phyloP scores from a whole-genome alignment of 495 filamentous ascomycete species.

The Penicillium daleae region DNA sequence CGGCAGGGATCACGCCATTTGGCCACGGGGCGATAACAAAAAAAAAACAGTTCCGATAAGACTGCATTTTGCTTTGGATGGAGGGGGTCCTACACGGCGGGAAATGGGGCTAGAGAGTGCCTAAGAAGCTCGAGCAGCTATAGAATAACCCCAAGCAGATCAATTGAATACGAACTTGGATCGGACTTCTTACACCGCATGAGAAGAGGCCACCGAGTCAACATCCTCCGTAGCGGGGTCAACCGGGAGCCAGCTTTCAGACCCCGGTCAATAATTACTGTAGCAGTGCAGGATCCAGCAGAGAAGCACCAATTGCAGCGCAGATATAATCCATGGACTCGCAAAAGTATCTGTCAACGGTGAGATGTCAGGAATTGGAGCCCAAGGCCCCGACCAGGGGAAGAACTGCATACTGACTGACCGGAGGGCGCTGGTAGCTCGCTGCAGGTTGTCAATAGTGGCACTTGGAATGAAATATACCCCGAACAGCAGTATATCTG shows the following conservation, averaged over 20 bases:
- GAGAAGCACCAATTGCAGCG: background rate
- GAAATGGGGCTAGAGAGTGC: background rate
- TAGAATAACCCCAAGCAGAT: background rate
- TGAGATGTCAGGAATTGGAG: background rate
- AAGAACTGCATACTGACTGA: too few relatives aligned
- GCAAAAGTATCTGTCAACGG: background rate
- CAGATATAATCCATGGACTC: background rate
- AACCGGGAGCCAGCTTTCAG: background rate
- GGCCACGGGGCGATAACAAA: conserved; percentile 20
- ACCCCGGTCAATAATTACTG: background rate
- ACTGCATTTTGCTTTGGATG: background rate
- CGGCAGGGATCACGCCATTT: conserved; percentile 32
- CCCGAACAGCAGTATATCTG: too few relatives aligned
- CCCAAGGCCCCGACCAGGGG: too few relatives aligned
- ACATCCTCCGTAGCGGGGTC: background rate
- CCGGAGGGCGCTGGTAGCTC: too few relatives aligned
- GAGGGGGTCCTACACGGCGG: background rate
- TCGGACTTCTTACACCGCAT: background rate
- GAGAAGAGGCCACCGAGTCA: background rate
- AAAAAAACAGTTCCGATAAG: background rate
- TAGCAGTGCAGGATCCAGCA: background rate
- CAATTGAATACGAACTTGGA: background rate
- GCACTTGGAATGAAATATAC: too few relatives aligned
- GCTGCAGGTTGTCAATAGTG: too few relatives aligned
- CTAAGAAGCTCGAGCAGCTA: background rate